phyloP scores from a whole-genome alignment of 164 flowering plant species.

The Chimonanthus praecox region DNA sequence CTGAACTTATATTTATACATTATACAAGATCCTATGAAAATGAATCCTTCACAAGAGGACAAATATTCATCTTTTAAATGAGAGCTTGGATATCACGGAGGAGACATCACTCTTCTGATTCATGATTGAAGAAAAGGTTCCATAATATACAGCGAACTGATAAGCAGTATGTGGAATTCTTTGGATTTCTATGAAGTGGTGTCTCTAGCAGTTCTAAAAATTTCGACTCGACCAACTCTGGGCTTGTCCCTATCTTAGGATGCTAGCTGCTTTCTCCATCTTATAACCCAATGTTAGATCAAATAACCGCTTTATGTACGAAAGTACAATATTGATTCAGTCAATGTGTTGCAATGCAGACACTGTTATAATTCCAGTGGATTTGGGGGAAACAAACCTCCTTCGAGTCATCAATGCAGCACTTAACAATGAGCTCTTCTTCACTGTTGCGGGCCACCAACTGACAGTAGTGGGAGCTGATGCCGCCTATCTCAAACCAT shows the following conservation, averaged over 20 bases:
- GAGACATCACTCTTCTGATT: not conserved
- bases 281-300: not conserved
- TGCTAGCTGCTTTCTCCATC: not conserved
- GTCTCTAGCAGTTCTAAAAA: no score
- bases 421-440: slow-evolving; percentile 64
- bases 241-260: not conserved
- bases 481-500: slow-evolving; percentile 65
- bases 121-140: not conserved
- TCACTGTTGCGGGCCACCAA: slow-evolving; percentile 66
- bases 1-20: no score
- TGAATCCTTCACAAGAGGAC: not conserved
- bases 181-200: no score
- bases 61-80: not conserved
- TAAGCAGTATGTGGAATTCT: no score
- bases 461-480: slow-evolving; percentile 71
- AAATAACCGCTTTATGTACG: not conserved
- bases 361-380: slow-evolving; percentile 52
- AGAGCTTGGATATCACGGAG: not conserved
- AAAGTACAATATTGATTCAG: not conserved
- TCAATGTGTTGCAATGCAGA: slow-evolving; percentile 28
- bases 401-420: slow-evolving; percentile 67
- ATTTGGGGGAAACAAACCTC: slow-evolving; percentile 64
- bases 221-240: no score
- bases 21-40: no score
- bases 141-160: not conserved